Base-by-base conservation (phyloP, 495 filamentous ascomycete species). In the Aspergillus baeticus region DNA sequence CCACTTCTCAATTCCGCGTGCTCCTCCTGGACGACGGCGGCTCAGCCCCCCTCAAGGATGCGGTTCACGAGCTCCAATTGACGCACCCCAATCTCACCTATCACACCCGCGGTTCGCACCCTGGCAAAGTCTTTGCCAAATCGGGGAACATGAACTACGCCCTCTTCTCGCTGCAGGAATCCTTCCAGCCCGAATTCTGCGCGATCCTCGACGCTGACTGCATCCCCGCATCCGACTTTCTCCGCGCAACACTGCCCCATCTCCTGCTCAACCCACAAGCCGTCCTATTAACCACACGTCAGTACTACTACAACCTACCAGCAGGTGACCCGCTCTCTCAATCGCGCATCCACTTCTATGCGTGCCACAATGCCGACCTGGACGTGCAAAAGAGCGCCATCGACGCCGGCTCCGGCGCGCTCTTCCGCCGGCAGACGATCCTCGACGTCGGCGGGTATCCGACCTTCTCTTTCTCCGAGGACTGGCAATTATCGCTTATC, bases 71-170 rank as follows among this genome's bases (percentile, higher is more conserved):
- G 11, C 45, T 75, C 3, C 57, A 43, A 7, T 1, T 18, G 1
- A 51, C 60, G 23, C 76, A 69, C 55, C 67, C 64, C 2, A 76
- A 82, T 31, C 54, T 81, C 2, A 71, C 59, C 51, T 84, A 84
- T 56, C 68, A 76, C 37, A 67, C 75, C 1, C 71, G 79, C 22
- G 68, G 69, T 7, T 69, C 71, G 54, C 65, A 72, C 17, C 68
- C 72, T 1, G 72, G 68, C n/a, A 53, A 69, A 64, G 48, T 72
- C 42, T 70, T 76, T 66, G 62, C 75, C 51, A 85, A 85, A 69
- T 76, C 80, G 11, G 81, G 77, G 7, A 85, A 84, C 49, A 63
- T 85, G 21, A 82, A 81, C 44, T 75, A 75, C 55, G 81, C 78
- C 15, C 59, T 81, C 5, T 69, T 58, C 58, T 73, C 51, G 55